A percentile compares a stretch with the other conserved stretches of the same genome.
Evolutionary conservation across 2,329 filamentous ascomycete species (phyloP).

Genomic region (Cadophora sp.): DNA sequence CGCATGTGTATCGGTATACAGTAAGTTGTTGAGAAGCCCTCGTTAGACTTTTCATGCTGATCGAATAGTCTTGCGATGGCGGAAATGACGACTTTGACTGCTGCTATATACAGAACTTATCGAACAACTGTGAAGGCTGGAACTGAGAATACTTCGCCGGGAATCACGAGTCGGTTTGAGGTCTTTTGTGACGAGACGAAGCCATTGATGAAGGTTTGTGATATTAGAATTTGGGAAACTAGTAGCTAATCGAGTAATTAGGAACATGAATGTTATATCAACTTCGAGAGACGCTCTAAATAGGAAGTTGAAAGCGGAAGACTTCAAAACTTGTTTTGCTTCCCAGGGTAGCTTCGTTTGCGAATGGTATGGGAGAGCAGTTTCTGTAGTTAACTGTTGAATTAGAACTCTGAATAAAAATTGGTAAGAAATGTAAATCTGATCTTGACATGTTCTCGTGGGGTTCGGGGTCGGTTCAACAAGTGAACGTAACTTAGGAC

Average conservation of each 20-base stretch:
- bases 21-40: conserved; percentile 16
- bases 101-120: conserved; percentile 54
- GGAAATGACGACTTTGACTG: conserved; percentile 56
- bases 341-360: too few relatives aligned
- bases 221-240: not conserved
- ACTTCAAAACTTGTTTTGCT: not conserved
- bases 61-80: conserved; percentile 53
- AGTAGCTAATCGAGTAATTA: conserved; percentile 6
- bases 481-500: too few relatives aligned
- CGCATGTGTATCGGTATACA: conserved; percentile 67
- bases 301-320: not conserved
- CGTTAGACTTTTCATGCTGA: not conserved
- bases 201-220: conserved; percentile 28
- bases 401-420: too few relatives aligned
- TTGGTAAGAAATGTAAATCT: too few relatives aligned
- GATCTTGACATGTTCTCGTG: too few relatives aligned
- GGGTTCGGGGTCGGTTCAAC: too few relatives aligned
- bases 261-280: conserved; percentile 34
- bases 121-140: conserved; percentile 45
- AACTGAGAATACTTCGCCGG: conserved; percentile 46
- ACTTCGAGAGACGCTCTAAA: conserved; percentile 23
- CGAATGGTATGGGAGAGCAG: too few relatives aligned
- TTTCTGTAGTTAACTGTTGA: too few relatives aligned
- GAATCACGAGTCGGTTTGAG: conserved; percentile 51
- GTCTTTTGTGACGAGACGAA: conserved; percentile 48